phyloP scores from a whole-genome alignment of 441 rosid species.

The Iberis amara region DNA sequence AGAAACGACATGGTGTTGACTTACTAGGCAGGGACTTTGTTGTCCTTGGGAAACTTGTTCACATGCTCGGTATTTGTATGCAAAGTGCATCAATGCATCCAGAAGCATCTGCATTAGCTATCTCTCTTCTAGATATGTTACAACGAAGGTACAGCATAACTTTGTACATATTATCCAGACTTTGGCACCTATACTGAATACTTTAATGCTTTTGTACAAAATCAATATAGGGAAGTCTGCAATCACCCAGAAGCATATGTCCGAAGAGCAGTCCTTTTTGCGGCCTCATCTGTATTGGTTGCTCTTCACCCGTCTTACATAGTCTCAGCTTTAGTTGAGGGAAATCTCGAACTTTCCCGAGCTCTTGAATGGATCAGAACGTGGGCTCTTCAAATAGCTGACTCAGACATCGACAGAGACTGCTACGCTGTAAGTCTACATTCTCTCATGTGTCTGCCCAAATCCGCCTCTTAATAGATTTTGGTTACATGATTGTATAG shows the following conservation, averaged over 20 bases:
- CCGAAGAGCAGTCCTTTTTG: conserved; percentile 81
- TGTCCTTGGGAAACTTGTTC: conserved; percentile 89
- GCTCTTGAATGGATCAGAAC: conserved; percentile 93
- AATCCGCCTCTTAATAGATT: not conserved
- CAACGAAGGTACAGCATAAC: conserved; percentile 53
- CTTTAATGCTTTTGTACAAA: conserved; percentile 6
- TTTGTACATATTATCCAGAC: conserved; percentile 4
- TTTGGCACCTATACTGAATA: conserved; percentile 9
- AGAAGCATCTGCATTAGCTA: conserved; percentile 81
- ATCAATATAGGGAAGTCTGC: conserved; percentile 66
- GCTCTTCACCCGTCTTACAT: conserved; percentile 81
- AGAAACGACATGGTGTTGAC: conserved; percentile 90
- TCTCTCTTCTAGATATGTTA: conserved; percentile 76
- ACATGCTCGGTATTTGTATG: conserved; percentile 92
- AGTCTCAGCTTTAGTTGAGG: conserved; percentile 65
- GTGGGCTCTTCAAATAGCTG: conserved; percentile 73
- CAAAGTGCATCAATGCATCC: conserved; percentile 90
- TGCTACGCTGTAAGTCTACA: conserved; percentile 65
- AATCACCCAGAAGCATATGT: conserved; percentile 90
- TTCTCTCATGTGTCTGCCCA: not conserved
- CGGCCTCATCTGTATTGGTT: conserved; percentile 71
- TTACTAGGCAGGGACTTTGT: conserved; percentile 86
- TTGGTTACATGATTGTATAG: conserved; percentile 7
- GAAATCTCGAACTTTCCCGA: conserved; percentile 57
- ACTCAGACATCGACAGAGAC: conserved; percentile 78